Percentiles rank a stretch among this genome's conserved stretches.
These are phyloP conservation scores for Durotheca rogersii DNA, from an alignment of 495 filamentous ascomycete species.

Conservation along the genomic window DNA sequence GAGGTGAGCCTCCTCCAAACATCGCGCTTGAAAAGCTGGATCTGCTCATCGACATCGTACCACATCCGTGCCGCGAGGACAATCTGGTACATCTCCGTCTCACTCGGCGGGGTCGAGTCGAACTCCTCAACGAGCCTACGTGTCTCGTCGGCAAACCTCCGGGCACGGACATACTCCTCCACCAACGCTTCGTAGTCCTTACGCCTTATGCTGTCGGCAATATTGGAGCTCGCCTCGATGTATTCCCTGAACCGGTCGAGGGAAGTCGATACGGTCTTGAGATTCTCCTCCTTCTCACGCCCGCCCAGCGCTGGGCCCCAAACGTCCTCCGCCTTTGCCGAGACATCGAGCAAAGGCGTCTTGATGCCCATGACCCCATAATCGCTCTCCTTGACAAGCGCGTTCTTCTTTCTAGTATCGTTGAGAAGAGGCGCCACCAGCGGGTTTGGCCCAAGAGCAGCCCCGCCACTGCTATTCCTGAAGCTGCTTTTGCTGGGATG, in stretches of 20 bases:
- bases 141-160: conserved; percentile 71
- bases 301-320: conserved; percentile 94
- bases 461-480: conserved; percentile 56
- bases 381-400: conserved; percentile 87
- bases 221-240: conserved; percentile 73
- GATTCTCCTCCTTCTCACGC: conserved; percentile 82
- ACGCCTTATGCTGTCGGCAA: conserved; percentile 82
- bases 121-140: conserved; percentile 59
- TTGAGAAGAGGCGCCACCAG: conserved; percentile 36
- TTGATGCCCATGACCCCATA: conserved; percentile 92
- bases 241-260: conserved; percentile 78
- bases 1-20: conserved; percentile 76
- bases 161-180: conserved; percentile 79
- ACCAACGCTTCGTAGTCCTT: conserved; percentile 85
- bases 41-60: conserved; percentile 82
- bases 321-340: conserved; percentile 90
- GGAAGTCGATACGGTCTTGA: conserved; percentile 70
- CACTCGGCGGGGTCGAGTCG: conserved; percentile 53
- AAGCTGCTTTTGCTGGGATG: conserved; percentile 65
- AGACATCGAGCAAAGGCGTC: conserved; percentile 78
- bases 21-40: conserved; percentile 82
- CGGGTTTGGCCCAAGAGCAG: conserved; percentile 33
- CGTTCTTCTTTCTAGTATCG: conserved; percentile 75
- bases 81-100: conserved; percentile 79
- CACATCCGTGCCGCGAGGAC: conserved; percentile 92